phyloP scores from a whole-genome alignment of 257 asterid species.

The Solanum rostratum region DNA sequence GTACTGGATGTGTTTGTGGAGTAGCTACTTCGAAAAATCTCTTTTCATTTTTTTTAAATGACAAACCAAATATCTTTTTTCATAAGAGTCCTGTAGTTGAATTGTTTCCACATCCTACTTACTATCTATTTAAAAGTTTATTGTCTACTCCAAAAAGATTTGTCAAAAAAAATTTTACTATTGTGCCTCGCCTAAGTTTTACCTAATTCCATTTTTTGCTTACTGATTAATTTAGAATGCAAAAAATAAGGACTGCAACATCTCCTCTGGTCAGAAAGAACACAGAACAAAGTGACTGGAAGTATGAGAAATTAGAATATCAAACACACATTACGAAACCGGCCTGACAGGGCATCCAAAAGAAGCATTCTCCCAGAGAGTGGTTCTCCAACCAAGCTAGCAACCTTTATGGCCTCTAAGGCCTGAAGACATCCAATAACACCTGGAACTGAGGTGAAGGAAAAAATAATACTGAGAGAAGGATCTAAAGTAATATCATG shows the following conservation, averaged over 20 bases:
- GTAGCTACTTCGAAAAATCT: not conserved
- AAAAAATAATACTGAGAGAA: not conserved
- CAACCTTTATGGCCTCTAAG: slow-evolving; percentile 85
- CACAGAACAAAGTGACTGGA: not conserved
- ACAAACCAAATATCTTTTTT: not conserved
- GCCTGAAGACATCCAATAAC: slow-evolving; percentile 95
- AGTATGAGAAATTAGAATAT: not conserved
- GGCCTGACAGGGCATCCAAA: slow-evolving; percentile 70
- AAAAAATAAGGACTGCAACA: not conserved
- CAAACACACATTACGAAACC: slow-evolving; percentile 64
- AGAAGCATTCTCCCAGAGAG: slow-evolving; percentile 83
- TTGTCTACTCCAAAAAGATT: not conserved
- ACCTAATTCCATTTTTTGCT: not conserved
- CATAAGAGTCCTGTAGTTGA: not conserved
- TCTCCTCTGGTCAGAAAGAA: not conserved
- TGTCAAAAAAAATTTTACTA: not conserved
- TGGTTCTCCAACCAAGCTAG: slow-evolving; percentile 74
- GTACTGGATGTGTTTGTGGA: not conserved
- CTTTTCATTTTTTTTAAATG: not conserved
- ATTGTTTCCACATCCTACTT: not conserved
- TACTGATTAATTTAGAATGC: not conserved
- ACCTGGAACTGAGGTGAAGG: slow-evolving; percentile 65
- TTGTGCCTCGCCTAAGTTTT: not conserved
- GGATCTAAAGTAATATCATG: not conserved
- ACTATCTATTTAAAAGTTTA: not conserved